Conservation (phyloP, 805 yeast genomes). For the Nakazawaea ishiwadae region DNA sequence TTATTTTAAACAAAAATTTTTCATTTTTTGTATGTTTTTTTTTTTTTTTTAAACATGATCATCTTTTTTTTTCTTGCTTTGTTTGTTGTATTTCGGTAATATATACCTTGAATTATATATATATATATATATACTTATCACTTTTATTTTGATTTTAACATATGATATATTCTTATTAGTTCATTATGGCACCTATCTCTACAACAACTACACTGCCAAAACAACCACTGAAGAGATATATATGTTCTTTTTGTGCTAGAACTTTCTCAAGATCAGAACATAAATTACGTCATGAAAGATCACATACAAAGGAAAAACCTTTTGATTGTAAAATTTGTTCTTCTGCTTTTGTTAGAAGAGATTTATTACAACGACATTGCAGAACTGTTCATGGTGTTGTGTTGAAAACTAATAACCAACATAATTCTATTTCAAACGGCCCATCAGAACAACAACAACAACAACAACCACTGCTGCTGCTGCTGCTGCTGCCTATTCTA, state of each 20-base stretch:
- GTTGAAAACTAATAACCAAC: constrained; percentile 21
- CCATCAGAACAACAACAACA: not conserved
- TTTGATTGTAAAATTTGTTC: constrained; percentile 69
- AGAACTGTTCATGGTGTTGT: constrained; percentile 63
- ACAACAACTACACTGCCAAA: constrained; percentile 9
- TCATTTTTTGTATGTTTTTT: not conserved
- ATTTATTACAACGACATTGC: constrained; percentile 69
- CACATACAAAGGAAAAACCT: constrained; percentile 79
- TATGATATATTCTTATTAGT: too few relatives aligned
- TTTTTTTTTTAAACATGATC: not conserved
- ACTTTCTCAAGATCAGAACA: constrained; percentile 80
- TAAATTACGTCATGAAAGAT: constrained; percentile 70
- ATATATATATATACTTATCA: too few relatives aligned
- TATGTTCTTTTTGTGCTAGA: constrained; percentile 76
- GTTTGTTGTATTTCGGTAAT: too few relatives aligned
- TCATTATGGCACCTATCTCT: too few relatives aligned
- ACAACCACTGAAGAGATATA: constrained; percentile 58
- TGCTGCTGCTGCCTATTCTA: not conserved
- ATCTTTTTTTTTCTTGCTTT: not conserved
- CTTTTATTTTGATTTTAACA: too few relatives aligned
- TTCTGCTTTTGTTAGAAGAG: constrained; percentile 73
- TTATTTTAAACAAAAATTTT: not conserved
- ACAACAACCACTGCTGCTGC: constrained; percentile 5
- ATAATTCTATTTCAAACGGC: constrained; percentile 13
- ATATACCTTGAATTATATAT: too few relatives aligned